Conservation (phyloP, 106 monocot species). For the Allium cepa region DNA sequence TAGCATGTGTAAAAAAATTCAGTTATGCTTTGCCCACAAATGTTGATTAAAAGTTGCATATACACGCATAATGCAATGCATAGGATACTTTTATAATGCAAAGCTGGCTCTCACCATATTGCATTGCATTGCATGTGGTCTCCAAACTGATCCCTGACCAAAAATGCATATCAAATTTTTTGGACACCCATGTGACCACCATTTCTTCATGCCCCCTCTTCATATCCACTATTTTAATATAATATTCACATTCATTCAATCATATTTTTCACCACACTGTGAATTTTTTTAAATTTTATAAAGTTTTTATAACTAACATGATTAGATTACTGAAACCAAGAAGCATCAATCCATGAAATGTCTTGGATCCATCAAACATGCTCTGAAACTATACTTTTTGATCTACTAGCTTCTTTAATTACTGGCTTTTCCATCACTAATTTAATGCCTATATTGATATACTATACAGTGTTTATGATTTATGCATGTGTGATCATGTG, state of each 20-base stretch:
- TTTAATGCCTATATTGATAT: background rate
- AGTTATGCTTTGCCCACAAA: no score
- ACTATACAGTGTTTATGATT: background rate
- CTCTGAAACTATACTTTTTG: background rate
- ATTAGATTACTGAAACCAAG: constrained; percentile 6
- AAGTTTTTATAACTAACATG: no score
- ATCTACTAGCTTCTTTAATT: background rate
- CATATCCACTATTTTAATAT: background rate
- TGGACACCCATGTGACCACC: constrained; percentile 1
- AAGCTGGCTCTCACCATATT: constrained; percentile 3
- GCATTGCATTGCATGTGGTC: constrained; percentile 3
- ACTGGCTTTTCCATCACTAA: background rate
- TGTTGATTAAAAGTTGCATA: no score
- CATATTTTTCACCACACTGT: background rate
- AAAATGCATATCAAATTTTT: background rate
- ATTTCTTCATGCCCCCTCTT: background rate
- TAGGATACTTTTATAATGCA: constrained; percentile 2
- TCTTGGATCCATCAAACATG: constrained; percentile 10
- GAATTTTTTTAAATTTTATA: background rate
- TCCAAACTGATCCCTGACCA: background rate
- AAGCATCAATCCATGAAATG: constrained; percentile 6
- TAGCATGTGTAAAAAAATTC: no score
- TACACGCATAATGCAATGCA: background rate
- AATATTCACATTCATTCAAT: background rate
- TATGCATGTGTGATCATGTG: background rate